Conservation (phyloP, 2,329 filamentous ascomycete species). For the Exophiala calicioides region DNA sequence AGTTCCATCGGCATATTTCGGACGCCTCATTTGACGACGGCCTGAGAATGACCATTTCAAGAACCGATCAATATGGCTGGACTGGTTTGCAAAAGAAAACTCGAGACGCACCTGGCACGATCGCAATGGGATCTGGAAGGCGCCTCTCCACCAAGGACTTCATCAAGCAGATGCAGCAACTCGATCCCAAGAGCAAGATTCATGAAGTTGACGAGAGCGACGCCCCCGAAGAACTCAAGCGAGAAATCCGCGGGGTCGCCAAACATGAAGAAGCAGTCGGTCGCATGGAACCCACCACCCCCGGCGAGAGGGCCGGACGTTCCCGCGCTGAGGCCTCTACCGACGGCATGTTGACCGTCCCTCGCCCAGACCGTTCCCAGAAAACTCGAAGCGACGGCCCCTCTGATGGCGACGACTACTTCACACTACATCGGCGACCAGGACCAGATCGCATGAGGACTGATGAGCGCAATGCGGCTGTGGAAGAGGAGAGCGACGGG, state of each 20-base stretch:
- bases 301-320: conserved; percentile 24
- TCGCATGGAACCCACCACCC: conserved; percentile 15
- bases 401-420: conserved; percentile 19
- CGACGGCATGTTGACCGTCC: neutral
- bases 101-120: conserved; percentile 24
- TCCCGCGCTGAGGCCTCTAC: conserved; percentile 16
- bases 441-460: conserved; percentile 8
- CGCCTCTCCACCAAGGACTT: conserved; percentile 67
- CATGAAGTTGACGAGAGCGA: conserved; percentile 46
- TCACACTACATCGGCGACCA: conserved; percentile 15
- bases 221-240: conserved; percentile 42
- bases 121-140: conserved; percentile 42
- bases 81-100: conserved; percentile 44
- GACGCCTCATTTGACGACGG: conserved; percentile 48
- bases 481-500: conserved; percentile 21
- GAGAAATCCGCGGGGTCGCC: conserved; percentile 39
- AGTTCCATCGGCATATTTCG: conserved; percentile 21
- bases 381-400: conserved; percentile 1
- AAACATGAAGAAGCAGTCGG: conserved; percentile 31
- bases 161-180: conserved; percentile 60
- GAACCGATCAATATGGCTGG: conserved; percentile 40
- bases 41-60: conserved; percentile 63
- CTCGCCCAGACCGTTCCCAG: conserved; percentile 4
- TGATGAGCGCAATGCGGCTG: conserved; percentile 4
- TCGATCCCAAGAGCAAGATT: conserved; percentile 61